A percentile compares a stretch with the other conserved stretches of the same genome.
Evolutionary conservation across 2,329 filamentous ascomycete genomes (phyloP).

Genomic region (Exophiala sp.): DNA sequence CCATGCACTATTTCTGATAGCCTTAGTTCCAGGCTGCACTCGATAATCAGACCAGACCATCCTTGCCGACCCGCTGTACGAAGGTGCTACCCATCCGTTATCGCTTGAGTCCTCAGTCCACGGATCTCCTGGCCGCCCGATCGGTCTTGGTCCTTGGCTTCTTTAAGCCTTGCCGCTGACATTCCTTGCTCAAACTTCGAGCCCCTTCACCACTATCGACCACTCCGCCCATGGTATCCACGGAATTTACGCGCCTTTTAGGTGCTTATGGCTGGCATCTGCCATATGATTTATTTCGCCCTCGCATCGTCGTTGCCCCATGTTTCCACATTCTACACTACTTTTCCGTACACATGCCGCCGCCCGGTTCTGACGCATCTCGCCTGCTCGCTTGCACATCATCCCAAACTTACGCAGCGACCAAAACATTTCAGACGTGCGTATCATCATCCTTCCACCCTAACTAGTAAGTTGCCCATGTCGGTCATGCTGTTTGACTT

Average conservation of each 20-base stretch:
- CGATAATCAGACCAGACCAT: background rate
- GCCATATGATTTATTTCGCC: background rate
- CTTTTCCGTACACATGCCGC: background rate
- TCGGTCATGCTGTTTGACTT: slow-evolving; percentile 11
- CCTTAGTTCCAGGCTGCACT: background rate
- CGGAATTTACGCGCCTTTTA: slow-evolving; percentile 4
- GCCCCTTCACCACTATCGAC: background rate
- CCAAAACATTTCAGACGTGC: background rate
- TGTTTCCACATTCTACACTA: slow-evolving; percentile 15
- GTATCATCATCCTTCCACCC: slow-evolving; percentile 4
- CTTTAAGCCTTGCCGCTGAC: background rate
- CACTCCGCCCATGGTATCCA: background rate
- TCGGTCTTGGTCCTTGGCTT: background rate
- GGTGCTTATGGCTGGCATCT: background rate
- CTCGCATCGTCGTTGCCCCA: background rate
- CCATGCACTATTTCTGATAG: background rate
- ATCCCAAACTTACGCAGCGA: slow-evolving; percentile 7
- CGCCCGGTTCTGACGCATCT: slow-evolving; percentile 20
- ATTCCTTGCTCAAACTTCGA: background rate
- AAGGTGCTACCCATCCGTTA: background rate
- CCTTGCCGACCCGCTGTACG: background rate
- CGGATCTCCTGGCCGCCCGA: background rate
- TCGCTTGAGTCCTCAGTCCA: background rate
- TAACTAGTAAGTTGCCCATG: slow-evolving; percentile 3
- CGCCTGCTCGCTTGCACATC: slow-evolving; percentile 19